Base-by-base conservation (phyloP, 768 basidiomycete genomes). In the Trametes meyenii region DNA sequence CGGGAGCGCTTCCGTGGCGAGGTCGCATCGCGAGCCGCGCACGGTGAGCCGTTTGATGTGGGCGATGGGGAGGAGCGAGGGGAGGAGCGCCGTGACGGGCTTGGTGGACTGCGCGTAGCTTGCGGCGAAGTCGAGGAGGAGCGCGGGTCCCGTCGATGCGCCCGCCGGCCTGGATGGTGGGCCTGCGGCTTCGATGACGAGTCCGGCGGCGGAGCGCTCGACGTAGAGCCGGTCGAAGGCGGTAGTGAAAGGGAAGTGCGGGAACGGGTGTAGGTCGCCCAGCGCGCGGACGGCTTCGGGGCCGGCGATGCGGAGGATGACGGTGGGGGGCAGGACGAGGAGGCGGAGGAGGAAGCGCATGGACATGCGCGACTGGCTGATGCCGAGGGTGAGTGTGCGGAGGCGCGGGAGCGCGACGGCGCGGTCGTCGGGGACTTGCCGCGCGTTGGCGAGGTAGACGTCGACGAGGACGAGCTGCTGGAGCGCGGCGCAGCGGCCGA, bases 401-500 rank as follows among this genome's bases (percentile, higher is more conserved):
- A 64, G 54, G 26, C 17, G 43, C 13, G 58, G 58, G 17, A 64
- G 43, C 14, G 33, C 21, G 21, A 55, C 48, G 40, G 35, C 14
- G 23, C 39, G 21, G 53, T 58, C 58, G 16, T 38, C 51, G 14
- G 53, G 49, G 17, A 59, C 54, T 0, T 35, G 26, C 5, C 38
- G 21, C 0, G 62, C 23, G 38, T 29, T 26, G 5, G 58, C 62
- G 50, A 64, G 49, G 62, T 60, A 64, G 39, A 64, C 48, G 58
- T 64, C 62, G n/a, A 49, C 58, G 40, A 64, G 35, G 7, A 53
- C 49, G 45, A 60, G 54, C 44, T 50, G 35, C 26, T 58, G 46
- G 43, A 64, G 62, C 16, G 58, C 42, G 35, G 49, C 16, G 54
- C 62, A 64, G 24, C 54, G 62, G 6, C 51, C 46, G 57, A 64